Conservation (phyloP, 148 eudicot genomes). For the Camellia japonica region DNA sequence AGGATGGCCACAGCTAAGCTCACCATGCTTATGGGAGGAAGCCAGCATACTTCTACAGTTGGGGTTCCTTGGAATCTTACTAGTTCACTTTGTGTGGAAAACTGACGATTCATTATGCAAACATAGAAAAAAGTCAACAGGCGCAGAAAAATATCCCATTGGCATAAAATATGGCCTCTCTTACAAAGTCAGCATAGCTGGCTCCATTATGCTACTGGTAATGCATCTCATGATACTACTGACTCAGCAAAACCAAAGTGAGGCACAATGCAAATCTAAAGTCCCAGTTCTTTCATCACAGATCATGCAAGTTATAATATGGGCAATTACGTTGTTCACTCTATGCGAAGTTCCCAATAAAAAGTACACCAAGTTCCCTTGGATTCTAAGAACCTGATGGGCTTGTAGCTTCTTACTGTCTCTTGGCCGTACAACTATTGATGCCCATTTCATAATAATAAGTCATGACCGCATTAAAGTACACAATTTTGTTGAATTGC, state of each 20-base stretch:
- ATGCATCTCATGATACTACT: constrained; percentile 38
- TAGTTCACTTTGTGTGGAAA: constrained; percentile 39
- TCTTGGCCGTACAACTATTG: constrained; percentile 33
- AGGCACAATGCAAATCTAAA: constrained; percentile 29
- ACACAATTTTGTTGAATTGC: constrained; percentile 38
- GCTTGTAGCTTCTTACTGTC: constrained; percentile 55
- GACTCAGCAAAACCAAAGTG: constrained; percentile 26
- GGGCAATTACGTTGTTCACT: constrained; percentile 41
- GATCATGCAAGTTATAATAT: constrained; percentile 53
- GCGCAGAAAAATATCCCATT: constrained; percentile 23
- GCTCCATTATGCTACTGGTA: constrained; percentile 48
- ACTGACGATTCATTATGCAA: constrained; percentile 28
- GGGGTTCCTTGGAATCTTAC: constrained; percentile 47
- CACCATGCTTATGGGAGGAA: constrained; percentile 63
- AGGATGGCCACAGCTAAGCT: constrained; percentile 40
- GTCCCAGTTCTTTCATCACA: constrained; percentile 40
- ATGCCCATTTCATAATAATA: constrained; percentile 29
- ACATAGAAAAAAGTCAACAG: constrained; percentile 33
- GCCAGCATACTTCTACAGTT: constrained; percentile 50
- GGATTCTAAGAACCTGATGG: constrained; percentile 76
- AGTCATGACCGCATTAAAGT: constrained; percentile 33
- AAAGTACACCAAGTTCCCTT: constrained; percentile 39
- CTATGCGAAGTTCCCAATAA: constrained; percentile 29
- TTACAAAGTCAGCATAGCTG: constrained; percentile 45
- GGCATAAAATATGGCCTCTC: constrained; percentile 32